Percentiles rank a stretch among this genome's conserved stretches.
Conservation (phyloP, 179 eudicot genomes). For the Vitellaria paradoxa region DNA sequence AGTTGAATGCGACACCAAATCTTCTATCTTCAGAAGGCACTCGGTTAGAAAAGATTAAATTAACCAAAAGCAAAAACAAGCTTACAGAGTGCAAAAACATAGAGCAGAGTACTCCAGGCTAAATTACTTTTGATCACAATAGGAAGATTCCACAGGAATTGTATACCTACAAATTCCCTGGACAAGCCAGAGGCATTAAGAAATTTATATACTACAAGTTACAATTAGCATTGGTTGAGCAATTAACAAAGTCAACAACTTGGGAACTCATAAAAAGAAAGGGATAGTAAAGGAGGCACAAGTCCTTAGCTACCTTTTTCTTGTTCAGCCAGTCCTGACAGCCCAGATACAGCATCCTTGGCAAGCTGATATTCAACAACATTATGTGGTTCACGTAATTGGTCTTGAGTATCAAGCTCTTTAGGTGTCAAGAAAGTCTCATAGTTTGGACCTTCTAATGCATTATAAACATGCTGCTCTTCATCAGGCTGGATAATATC, state of each 20-base stretch:
- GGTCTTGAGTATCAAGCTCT: conserved; percentile 27
- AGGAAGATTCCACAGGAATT: too few relatives aligned
- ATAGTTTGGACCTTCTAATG: conserved; percentile 23
- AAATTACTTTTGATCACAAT: too few relatives aligned
- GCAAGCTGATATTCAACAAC: conserved; percentile 18
- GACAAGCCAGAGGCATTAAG: too few relatives aligned
- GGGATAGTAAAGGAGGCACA: not conserved
- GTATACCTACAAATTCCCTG: too few relatives aligned
- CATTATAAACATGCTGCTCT: conserved; percentile 25
- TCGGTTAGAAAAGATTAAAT: too few relatives aligned
- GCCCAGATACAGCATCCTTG: conserved; percentile 1
- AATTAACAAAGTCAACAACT: not conserved
- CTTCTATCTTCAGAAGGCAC: not conserved
- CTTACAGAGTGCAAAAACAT: too few relatives aligned
- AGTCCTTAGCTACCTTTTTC: conserved; percentile 16
- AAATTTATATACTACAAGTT: too few relatives aligned
- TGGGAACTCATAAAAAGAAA: not conserved
- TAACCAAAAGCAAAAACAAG: too few relatives aligned
- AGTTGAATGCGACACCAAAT: not conserved
- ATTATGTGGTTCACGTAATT: conserved; percentile 23
- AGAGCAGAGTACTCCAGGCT: too few relatives aligned
- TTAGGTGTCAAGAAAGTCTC: conserved; percentile 28
- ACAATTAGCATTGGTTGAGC: too few relatives aligned
- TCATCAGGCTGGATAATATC: conserved; percentile 56
- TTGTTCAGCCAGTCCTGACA: conserved; percentile 1